Evolutionary conservation across 805 yeast species (phyloP), one percentile per base, ranked within the genome.

Genomic region (Saccharomyces eubayanus): DNA sequence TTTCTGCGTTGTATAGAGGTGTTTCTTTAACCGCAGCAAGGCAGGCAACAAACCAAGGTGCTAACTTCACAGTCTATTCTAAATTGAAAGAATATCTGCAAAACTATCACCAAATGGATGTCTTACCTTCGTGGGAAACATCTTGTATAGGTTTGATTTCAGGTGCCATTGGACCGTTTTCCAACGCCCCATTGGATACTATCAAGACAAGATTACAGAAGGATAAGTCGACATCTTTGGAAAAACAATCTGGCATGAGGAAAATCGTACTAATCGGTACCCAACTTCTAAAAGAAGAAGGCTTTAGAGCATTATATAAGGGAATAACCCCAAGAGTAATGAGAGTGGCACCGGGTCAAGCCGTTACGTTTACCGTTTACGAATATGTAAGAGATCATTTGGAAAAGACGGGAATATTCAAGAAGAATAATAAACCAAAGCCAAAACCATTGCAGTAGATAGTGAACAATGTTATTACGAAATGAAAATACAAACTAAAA

Each of bases 301-400:
- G 99, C 62, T 75, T 83, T 61, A 77, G 80, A 52, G 95, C 96
- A 46, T 80, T 92, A 70, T 92, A 92, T 77, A 89, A 92, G 70
- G 99, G 99, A 75, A 92, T 92, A 68, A 90, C 97, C 27, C 99
- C 99, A 63, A 85, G 99, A 76, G 92, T 92, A 62, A 91, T 92
- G 96, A 86, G 99, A 75, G 99, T 92, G 51, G 99, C 99, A 11
- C 97, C 99, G 27, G 99, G 99, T 57, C 99, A 92, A 75, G 97
- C 98, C 53, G 98, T 92, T 54, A 94, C 97, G 16, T 92, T 92
- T 75, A 94, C 98, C 6, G 96, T 94, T 47, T 92, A 92, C 72
- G 99, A 92, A 75, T 85, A 78, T 67, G 87, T 89, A 69, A 86
- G 90, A 72, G 81, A 77, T 24, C 74, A 77, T 50, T 78, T 91